These are phyloP conservation scores for Candolleomyces efflorescens DNA, from an alignment of 768 basidiomycete species.

Conservation along the genomic window DNA sequence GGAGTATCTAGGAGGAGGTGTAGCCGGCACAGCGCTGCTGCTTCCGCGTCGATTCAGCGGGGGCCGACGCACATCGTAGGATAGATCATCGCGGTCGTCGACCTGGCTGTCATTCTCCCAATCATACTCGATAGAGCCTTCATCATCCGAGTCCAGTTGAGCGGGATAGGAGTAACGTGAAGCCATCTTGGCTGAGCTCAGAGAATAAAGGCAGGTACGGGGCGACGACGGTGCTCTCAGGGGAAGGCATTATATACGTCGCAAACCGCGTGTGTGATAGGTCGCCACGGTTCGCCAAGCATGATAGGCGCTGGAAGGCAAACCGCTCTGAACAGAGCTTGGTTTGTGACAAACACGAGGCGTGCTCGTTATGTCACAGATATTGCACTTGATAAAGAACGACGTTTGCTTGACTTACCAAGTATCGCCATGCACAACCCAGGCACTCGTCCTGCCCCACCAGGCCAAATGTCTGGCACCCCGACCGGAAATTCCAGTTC, in stretches of 20 bases:
- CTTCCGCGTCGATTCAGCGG: too few species aligned
- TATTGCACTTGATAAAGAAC: not conserved
- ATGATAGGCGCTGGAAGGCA: not conserved
- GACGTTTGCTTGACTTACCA: not conserved
- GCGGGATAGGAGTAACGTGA: conserved; percentile 4
- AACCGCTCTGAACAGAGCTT: not conserved
- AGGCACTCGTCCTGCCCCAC: too few species aligned
- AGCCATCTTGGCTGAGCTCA: not conserved
- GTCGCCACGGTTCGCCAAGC: too few species aligned
- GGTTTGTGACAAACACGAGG: not conserved
- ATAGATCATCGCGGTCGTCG: not conserved
- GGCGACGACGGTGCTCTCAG: not conserved
- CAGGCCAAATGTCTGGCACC: too few species aligned
- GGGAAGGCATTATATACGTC: not conserved
- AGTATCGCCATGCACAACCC: too few species aligned
- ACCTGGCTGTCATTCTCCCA: not conserved
- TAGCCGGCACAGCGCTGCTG: not conserved
- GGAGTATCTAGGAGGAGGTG: not conserved
- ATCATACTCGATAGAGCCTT: not conserved
- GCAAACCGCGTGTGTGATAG: not conserved
- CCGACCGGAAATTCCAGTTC: too few species aligned
- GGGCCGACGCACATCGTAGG: too few species aligned
- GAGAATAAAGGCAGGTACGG: not conserved
- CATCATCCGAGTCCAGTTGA: conserved; percentile 5
- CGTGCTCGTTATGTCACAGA: not conserved